Evolutionary conservation across 768 basidiomycete species (phyloP).

Genomic region (Russula virescens): DNA sequence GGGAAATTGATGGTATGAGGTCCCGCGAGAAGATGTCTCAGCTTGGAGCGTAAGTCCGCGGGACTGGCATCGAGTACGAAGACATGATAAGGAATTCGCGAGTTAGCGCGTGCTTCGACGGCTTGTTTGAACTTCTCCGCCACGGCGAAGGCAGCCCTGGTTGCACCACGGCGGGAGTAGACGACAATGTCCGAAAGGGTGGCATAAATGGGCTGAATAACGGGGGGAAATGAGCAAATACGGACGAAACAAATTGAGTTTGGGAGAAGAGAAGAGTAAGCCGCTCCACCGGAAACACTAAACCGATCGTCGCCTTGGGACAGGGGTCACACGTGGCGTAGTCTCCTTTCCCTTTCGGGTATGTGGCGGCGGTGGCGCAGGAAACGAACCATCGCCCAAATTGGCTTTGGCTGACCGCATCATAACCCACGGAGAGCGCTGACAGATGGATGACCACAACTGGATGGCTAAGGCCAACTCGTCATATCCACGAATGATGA

Average conservation of each 20-base stretch:
- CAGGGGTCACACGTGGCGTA: conserved; percentile 12
- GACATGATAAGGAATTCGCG: conserved; percentile 60
- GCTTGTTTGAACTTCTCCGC: conserved; percentile 64
- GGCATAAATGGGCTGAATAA: conserved; percentile 66
- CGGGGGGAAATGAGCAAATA: conserved; percentile 6
- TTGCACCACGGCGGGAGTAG: conserved; percentile 68
- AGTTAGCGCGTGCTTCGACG: conserved; percentile 38
- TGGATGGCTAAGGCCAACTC: background rate
- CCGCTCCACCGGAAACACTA: conserved; percentile 9
- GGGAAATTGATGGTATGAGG: conserved; percentile 72
- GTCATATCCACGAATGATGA: conserved; percentile 4
- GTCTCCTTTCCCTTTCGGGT: background rate
- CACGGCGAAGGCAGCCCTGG: conserved; percentile 48
- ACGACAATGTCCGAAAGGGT: conserved; percentile 87
- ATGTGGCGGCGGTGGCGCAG: background rate
- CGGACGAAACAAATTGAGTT: conserved; percentile 30
- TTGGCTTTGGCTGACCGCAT: background rate
- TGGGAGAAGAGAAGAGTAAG: conserved; percentile 6
- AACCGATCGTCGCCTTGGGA: conserved; percentile 16
- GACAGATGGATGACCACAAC: background rate
- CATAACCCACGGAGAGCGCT: too few relatives aligned
- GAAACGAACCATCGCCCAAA: background rate
- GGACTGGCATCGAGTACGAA: conserved; percentile 62
- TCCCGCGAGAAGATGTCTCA: conserved; percentile 51
- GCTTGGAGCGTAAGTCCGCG: conserved; percentile 38